These are phyloP conservation scores for Hypoxylon cercidicola DNA, from an alignment of 495 filamentous ascomycete genomes.

Conservation along the genomic window DNA sequence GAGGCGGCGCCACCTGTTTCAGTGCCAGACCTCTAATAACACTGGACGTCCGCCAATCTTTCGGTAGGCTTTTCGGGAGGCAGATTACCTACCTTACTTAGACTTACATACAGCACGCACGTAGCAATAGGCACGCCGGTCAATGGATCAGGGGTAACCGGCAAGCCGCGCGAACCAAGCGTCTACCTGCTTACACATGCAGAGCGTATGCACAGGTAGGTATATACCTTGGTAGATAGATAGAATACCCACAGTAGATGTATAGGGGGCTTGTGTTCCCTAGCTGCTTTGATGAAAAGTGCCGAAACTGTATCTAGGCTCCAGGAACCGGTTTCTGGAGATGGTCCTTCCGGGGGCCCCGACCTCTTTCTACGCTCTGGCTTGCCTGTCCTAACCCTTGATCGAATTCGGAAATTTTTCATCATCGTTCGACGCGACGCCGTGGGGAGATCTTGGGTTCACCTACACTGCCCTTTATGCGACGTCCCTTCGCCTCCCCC, in stretches of 20 bases:
- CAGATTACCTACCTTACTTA: too few relatives aligned
- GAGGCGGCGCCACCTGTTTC: slow-evolving; percentile 43
- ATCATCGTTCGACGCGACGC: slow-evolving; percentile 20
- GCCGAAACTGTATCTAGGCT: slow-evolving; percentile 41
- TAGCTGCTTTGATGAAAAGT: slow-evolving; percentile 36
- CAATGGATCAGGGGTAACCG: slow-evolving; percentile 11
- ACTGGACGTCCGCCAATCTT: slow-evolving; percentile 11
- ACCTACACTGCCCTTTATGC: slow-evolving; percentile 26
- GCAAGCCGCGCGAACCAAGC: slow-evolving; percentile 23
- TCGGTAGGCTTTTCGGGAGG: slow-evolving; percentile 19
- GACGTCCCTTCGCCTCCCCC: slow-evolving; percentile 15
- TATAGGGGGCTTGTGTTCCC: slow-evolving; percentile 5
- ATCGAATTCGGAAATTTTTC: slow-evolving; percentile 26
- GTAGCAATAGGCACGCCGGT: slow-evolving; percentile 1
- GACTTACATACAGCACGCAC: too few relatives aligned
- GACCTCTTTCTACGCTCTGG: slow-evolving; percentile 11
- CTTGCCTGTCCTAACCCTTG: slow-evolving; percentile 17
- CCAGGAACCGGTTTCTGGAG: slow-evolving; percentile 45
- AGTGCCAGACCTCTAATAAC: slow-evolving; percentile 23
- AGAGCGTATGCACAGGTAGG: slow-evolving; percentile 10
- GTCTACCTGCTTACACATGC: slow-evolving; percentile 10
- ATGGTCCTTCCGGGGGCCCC: slow-evolving; percentile 42
- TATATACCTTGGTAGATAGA: slow-evolving; percentile 18
- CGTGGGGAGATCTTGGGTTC: slow-evolving; percentile 24
- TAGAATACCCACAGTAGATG: slow-evolving; percentile 1